phyloP scores from a whole-genome alignment of 169 alveolate species.

The Neospora caninum region DNA sequence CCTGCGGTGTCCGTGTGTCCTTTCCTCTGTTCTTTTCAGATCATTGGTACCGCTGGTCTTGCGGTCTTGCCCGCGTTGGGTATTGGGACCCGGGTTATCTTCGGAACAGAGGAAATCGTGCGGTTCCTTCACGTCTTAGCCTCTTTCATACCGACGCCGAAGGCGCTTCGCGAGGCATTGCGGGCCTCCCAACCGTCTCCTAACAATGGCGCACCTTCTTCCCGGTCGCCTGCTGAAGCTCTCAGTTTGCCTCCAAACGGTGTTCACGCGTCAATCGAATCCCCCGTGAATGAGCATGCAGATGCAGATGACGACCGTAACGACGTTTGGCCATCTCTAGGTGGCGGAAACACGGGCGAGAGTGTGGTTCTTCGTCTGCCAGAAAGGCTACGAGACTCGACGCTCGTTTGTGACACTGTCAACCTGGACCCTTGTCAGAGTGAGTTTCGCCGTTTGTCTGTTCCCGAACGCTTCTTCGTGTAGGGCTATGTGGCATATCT shows the following conservation, averaged over 20 bases:
- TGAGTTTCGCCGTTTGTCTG: neutral
- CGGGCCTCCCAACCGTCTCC: neutral
- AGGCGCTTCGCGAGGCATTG: neutral
- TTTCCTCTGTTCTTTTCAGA: neutral
- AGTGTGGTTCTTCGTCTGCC: neutral
- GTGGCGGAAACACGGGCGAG: neutral
- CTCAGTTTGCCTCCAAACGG: neutral
- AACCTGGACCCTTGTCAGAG: neutral
- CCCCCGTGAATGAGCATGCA: neutral
- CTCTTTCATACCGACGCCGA: neutral
- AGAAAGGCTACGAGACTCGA: neutral
- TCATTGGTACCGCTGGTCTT: neutral
- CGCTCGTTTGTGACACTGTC: neutral
- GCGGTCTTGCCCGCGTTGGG: neutral
- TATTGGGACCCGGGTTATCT: neutral
- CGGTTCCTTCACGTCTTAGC: neutral
- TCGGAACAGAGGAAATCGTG: neutral
- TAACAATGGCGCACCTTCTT: too few species aligned
- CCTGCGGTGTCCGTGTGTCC: too few species aligned
- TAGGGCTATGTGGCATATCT: too few species aligned
- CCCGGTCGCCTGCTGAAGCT: too few species aligned
- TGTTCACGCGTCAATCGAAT: too few species aligned
- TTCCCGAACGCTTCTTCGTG: too few species aligned
- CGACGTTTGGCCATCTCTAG: neutral
- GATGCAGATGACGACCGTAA: neutral